Conservation (phyloP, 2,329 filamentous ascomycete species). For the Penicillium sp. region DNA sequence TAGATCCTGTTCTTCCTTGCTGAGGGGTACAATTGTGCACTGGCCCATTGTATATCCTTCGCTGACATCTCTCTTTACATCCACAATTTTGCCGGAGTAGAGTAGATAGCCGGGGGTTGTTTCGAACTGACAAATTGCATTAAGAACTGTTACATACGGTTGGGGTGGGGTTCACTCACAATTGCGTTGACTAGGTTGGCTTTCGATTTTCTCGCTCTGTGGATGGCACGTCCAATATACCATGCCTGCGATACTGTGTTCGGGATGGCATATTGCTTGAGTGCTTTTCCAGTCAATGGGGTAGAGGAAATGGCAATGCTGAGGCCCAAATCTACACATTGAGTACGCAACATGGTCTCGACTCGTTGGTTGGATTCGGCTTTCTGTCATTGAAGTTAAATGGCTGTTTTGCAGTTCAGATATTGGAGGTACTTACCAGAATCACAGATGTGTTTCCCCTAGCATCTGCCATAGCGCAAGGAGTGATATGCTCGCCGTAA, state of each 20-base stretch:
- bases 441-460: neutral
- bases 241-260: constrained; percentile 34
- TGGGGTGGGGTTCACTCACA: constrained; percentile 16
- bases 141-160: neutral
- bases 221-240: constrained; percentile 31
- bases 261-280: constrained; percentile 27
- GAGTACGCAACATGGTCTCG: constrained; percentile 26
- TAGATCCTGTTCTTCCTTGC: neutral
- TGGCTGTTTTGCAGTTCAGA: neutral
- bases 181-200: constrained; percentile 43
- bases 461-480: neutral
- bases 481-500: neutral
- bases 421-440: neutral
- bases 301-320: constrained; percentile 21
- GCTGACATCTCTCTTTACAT: neutral
- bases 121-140: neutral
- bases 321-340: constrained; percentile 29
- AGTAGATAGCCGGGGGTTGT: neutral
- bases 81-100: neutral
- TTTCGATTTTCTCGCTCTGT: constrained; percentile 26
- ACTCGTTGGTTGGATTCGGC: constrained; percentile 26
- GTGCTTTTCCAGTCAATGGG: constrained; percentile 22
- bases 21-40: neutral
- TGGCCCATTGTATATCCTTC: neutral
- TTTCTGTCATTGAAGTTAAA: constrained; percentile 4